Conservation (phyloP, 192 early-diverging fungal genomes). For the Gonapodya sp. region DNA sequence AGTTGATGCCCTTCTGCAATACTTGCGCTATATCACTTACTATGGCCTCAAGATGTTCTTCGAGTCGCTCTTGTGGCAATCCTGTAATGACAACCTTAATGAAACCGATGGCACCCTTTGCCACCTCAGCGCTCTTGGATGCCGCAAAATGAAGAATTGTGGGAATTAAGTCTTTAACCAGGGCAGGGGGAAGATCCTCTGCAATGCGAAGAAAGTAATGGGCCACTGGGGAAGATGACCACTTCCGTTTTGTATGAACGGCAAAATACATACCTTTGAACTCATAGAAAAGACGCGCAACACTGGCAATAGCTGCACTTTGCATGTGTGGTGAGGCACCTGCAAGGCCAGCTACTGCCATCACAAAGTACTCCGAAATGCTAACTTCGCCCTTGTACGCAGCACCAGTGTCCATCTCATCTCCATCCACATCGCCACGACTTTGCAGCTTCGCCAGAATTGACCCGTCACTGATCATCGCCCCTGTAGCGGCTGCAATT, state of each 20-base stretch:
- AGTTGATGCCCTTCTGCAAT: too few relatives aligned
- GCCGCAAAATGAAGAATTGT: constrained; percentile 74
- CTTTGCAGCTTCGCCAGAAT: constrained; percentile 21
- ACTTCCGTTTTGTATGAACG: background rate
- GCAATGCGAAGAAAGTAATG: background rate
- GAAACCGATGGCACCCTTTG: constrained; percentile 83
- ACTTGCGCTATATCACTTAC: too few relatives aligned
- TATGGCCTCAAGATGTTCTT: constrained; percentile 61
- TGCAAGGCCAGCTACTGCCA: constrained; percentile 89
- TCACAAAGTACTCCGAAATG: constrained; percentile 78
- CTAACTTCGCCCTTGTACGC: constrained; percentile 24
- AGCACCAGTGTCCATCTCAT: constrained; percentile 17
- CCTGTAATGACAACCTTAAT: constrained; percentile 82
- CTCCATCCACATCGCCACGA: constrained; percentile 19
- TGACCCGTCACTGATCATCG: constrained; percentile 23
- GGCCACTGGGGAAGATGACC: background rate
- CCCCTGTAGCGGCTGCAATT: background rate
- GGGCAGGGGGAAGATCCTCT: constrained; percentile 49
- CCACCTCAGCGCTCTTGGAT: constrained; percentile 78
- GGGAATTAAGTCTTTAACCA: constrained; percentile 63
- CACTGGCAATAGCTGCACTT: constrained; percentile 72
- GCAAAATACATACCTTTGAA: constrained; percentile 45
- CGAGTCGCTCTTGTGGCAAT: constrained; percentile 60
- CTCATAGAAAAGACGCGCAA: constrained; percentile 86
- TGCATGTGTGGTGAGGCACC: constrained; percentile 88